Base-by-base conservation (phyloP, 768 basidiomycete genomes). In the Tricholoma matsutake region DNA sequence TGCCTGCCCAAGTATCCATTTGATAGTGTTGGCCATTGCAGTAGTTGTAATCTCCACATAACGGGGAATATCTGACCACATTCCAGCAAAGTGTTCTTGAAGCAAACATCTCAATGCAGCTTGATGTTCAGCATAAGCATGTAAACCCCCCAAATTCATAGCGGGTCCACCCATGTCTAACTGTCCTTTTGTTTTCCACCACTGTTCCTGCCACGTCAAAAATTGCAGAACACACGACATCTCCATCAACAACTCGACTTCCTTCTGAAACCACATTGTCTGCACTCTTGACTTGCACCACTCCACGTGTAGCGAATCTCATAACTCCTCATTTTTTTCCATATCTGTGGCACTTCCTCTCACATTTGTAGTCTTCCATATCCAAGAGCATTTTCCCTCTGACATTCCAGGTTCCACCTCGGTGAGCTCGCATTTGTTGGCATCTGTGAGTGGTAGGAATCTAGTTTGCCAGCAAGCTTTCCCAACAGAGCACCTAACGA, bases 211-310 rank as follows among this genome's bases (percentile, higher is more conserved):
- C n/a, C n/a, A n/a, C 14, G 59, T 11, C 0, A 69, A 58, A 20
- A 65, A 70, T 2, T 25, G 57, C 35, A 64, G 13, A 1, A 66
- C 61, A 0, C 63, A 34, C 3, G 39, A 22, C 70, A 72, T 73
- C 41, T 73, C 71, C 37, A n/a, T n/a, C n/a, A n/a, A n/a, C n/a
- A n/a, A n/a, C n/a, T n/a, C n/a, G n/a, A n/a, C 63, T 52, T 73
- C 70, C 39, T 73, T 69, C 0, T 31, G 18, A 60, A 68, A 73
- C 34, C 55, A 65, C 35, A 61, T 59, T 0, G 59, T 61, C 8
- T 62, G 61, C 3, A 68, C 68, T 16, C 59, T 25, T 13, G 68
- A 62, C 34, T 65, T 70, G 57, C 68, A 67, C 68, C 69, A 72
- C 41, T 69, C 67, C 20, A 72, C 59, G 0, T 55, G 53, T 8